Evolutionary conservation across 1,284 basidiomycete species (phyloP), one percentile per base, ranked within the genome.

Genomic region (Sporisorium scitamineum): DNA sequence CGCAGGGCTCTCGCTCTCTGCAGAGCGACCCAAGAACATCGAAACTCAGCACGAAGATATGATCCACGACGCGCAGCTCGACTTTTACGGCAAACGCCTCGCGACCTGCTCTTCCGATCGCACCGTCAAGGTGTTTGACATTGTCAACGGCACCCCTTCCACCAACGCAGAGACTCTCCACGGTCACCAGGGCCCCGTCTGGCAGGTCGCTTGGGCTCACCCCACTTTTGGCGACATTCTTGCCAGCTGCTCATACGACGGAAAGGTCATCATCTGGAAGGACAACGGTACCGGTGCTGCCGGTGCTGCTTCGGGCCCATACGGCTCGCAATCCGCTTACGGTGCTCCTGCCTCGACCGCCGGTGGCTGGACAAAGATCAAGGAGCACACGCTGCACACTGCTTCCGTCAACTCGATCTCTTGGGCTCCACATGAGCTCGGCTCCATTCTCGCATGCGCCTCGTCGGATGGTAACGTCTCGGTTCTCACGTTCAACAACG

Each of bases 161-260:
- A 80, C 89, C 80, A 69, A 93, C 89, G 69, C 68, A 42, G 76
- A 75, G 58, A 81, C 81, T 16, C 74, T 83, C 9, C 60, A 73
- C 14, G 82, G 79, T 47, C 97, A 98, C 87, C 94, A 94, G 14
- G 95, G 95, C 18, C 96, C 96, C 4, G 94, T 99, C 39, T 98
- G 96, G 95, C 95, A 97, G 86, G 92, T 99, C 53, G 91, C 95
- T n/a, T 99, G 96, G 97, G 96, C 94, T 8, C 95, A 99, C 83
- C 96, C 97, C 95, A 84, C 83, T 14, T 84, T 94, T 80, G 96
- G 96, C 1, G 92, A 93, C 74, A 97, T 99, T 83, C 91, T 99
- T 54, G 96, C 96, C 20, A 96, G 94, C 37, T 97, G 94, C 85
- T 97, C 95, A 5, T 99, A 98, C 86, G 96, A 99, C 81, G 96